Base-by-base conservation (phyloP, 768 basidiomycete genomes). In the Collybia mongolica region DNA sequence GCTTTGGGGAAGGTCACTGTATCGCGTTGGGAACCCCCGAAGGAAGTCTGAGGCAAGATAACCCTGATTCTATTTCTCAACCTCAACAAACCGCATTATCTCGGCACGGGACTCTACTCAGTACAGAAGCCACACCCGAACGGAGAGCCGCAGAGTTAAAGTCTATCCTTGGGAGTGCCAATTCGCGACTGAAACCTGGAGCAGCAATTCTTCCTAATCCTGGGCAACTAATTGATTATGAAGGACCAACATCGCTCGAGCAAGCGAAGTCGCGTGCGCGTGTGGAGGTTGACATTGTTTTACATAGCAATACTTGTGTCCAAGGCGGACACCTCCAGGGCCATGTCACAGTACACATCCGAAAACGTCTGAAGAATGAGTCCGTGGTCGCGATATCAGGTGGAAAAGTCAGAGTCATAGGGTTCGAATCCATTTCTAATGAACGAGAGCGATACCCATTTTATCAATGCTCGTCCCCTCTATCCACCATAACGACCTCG, bases 241-340 rank as follows among this genome's bases (percentile, higher is more conserved):
- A 61, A 40, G 61, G 67, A 28, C 54, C 63, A 11, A 73, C 83
- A 18, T 64, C 68, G 1, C 70, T 92, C 35, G 91, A 91, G 64
- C 87, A 89, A 59, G 84, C 89, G 4, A 85, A 83, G 58, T 61
- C 81, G 12, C 81, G 78, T 19, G 83, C 91, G 6, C 84, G 90
- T 46, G 87, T 95, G 1, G 87, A 88, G 63, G 72, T 95, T 9
- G 90, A 95, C 57, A 82, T 96, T 36, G 67, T 82, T n/a, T 76
- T 93, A 26, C 83, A 90, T 53, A 83, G 81, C 55, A 79, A 90
- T 51, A 74, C 81, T 8, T 84, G 83, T 55, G 87, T 95, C 2
- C 90, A 96, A 71, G 93, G 93, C 2, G 84, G 83, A 6, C 72
- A 74, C 54, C 68, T 96, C 39, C 78, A 78, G 39, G 94, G 94